phyloP scores from a whole-genome alignment of 495 filamentous ascomycete species.

The Talaromyces proteolyticus region DNA sequence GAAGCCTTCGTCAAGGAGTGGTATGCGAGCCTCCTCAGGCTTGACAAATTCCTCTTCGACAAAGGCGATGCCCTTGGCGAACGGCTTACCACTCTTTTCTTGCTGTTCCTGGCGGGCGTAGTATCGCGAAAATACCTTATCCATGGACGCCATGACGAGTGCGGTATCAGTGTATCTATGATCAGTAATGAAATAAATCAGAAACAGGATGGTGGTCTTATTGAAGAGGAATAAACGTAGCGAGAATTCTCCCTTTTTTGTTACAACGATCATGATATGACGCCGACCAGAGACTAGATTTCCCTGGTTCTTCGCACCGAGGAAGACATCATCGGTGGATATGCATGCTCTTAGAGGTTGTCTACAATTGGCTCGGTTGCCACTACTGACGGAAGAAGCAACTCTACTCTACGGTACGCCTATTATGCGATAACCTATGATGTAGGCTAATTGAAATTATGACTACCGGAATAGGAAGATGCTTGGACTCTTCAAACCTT shows the following conservation, averaged over 20 bases:
- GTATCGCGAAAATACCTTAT: constrained; percentile 24
- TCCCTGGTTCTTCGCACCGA: background rate
- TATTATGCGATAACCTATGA: background rate
- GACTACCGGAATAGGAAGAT: background rate
- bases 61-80: constrained; percentile 28
- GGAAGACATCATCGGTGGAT: background rate
- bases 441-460: background rate
- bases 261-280: background rate
- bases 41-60: constrained; percentile 22
- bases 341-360: too few species aligned
- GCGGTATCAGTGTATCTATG: background rate
- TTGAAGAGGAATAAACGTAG: background rate
- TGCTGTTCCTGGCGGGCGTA: constrained; percentile 16
- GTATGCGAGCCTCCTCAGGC: constrained; percentile 27
- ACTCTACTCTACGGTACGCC: background rate
- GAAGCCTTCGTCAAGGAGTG: constrained; percentile 34
- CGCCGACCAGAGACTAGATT: background rate
- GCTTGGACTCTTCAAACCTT: background rate
- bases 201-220: background rate
- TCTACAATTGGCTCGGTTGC: background rate
- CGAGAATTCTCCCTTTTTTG: background rate
- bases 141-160: constrained; percentile 23
- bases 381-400: background rate
- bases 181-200: background rate
- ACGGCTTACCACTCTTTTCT: constrained; percentile 22